Percentiles rank a stretch among this genome's conserved stretches.
Conservation (phyloP, 2,329 filamentous ascomycete genomes). For the Apiospora hydei region DNA sequence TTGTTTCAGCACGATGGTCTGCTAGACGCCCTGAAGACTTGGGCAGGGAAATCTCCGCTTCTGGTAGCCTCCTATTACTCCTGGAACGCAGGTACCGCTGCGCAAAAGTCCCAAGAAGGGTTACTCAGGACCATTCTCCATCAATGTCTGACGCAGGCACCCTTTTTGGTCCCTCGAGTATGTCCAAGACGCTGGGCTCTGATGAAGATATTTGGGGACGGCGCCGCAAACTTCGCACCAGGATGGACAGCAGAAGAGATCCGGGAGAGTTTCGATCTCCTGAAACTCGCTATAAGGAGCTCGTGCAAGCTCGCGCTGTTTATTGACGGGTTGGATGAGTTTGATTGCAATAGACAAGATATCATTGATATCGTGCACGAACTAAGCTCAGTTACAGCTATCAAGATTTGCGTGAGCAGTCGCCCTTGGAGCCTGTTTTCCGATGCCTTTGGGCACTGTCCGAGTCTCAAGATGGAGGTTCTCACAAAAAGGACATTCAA, state of each 20-base stretch:
- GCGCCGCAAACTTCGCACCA: not conserved
- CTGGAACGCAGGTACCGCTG: slow-evolving; percentile 22
- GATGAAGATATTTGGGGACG: not conserved
- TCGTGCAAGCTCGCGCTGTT: slow-evolving; percentile 10
- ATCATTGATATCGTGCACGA: not conserved
- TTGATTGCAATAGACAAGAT: not conserved
- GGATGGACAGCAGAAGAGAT: not conserved
- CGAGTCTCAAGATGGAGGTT: not conserved
- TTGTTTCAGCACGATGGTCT: not conserved
- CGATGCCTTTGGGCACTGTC: not conserved
- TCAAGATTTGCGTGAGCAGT: not conserved
- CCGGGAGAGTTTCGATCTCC: not conserved
- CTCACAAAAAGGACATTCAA: not conserved
- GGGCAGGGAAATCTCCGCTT: slow-evolving; percentile 23
- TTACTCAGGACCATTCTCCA: slow-evolving; percentile 21
- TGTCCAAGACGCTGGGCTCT: not conserved
- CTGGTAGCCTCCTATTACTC: slow-evolving; percentile 25
- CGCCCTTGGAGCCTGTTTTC: not conserved
- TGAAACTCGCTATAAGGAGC: not conserved
- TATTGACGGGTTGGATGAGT: slow-evolving; percentile 25
- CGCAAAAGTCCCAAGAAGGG: slow-evolving; percentile 28
- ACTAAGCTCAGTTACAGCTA: not conserved
- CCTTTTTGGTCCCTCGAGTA: not conserved
- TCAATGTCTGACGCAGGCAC: not conserved
- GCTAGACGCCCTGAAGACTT: not conserved